Conservation (phyloP, 75 land plant genomes). For the Cupressus sempervirens region DNA sequence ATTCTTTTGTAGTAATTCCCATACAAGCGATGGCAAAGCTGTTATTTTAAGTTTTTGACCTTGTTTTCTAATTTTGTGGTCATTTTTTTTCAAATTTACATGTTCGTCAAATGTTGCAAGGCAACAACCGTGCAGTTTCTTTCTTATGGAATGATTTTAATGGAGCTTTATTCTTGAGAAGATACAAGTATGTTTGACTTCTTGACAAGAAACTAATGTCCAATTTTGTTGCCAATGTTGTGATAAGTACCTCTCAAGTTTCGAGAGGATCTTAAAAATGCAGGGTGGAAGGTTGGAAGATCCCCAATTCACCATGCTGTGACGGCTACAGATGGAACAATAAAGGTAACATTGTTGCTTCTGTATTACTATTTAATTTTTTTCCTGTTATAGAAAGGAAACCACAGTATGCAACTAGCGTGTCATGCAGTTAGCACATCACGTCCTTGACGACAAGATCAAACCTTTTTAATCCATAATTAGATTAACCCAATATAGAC, state of each 20-base stretch:
- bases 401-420: not conserved
- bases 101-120: not conserved
- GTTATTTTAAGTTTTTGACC: too few relatives aligned
- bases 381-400: not conserved
- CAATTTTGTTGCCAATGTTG: slow-evolving; percentile 7
- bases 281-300: slow-evolving; percentile 89
- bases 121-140: not conserved
- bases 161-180: not conserved
- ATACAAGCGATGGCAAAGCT: not conserved
- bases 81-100: not conserved
- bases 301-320: slow-evolving; percentile 74
- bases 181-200: not conserved
- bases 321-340: slow-evolving; percentile 86
- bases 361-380: not conserved
- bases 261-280: slow-evolving; percentile 54
- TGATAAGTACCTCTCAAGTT: slow-evolving; percentile 76
- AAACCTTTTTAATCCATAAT: not conserved
- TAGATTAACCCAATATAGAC: not conserved
- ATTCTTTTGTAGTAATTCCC: not conserved
- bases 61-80: not conserved
- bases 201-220: not conserved
- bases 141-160: not conserved
- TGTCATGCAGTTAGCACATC: not conserved
- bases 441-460: not conserved
- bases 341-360: slow-evolving; percentile 49